Evolutionary conservation across 2,329 filamentous ascomycete genomes (phyloP).

Genomic region (Aurifilum marmelostoma): DNA sequence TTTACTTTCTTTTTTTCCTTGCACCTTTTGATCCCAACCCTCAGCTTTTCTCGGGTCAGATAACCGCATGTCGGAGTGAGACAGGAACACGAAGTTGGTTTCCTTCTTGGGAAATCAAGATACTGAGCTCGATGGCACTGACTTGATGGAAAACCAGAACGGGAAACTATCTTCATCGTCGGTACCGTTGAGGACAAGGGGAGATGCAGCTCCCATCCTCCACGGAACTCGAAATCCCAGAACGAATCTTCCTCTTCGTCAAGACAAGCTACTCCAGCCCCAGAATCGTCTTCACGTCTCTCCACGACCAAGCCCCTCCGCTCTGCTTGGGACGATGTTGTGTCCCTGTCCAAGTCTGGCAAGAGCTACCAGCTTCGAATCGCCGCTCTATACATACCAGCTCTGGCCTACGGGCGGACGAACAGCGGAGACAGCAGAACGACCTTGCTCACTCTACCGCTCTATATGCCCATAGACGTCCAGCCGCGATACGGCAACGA

Average conservation of each 20-base stretch:
- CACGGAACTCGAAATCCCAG: slow-evolving; percentile 47
- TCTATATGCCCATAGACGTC: slow-evolving; percentile 44
- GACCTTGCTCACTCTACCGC: slow-evolving; percentile 42
- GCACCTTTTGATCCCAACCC: background rate
- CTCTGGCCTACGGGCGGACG: slow-evolving; percentile 41
- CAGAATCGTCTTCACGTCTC: slow-evolving; percentile 37
- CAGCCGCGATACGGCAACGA: slow-evolving; percentile 40
- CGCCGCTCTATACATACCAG: slow-evolving; percentile 48
- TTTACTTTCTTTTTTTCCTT: background rate
- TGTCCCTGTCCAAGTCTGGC: slow-evolving; percentile 45
- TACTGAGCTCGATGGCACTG: background rate
- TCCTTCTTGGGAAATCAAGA: too few species aligned
- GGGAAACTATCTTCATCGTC: slow-evolving; percentile 66
- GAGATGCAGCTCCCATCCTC: slow-evolving; percentile 60
- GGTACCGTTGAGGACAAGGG: slow-evolving; percentile 59
- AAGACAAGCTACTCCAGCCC: slow-evolving; percentile 29
- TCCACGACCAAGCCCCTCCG: slow-evolving; percentile 46
- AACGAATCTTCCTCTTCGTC: slow-evolving; percentile 35
- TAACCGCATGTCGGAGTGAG: background rate
- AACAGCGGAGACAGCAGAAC: slow-evolving; percentile 34
- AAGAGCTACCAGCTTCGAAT: slow-evolving; percentile 46
- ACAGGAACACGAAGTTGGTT: background rate
- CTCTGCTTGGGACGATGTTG: slow-evolving; percentile 55
- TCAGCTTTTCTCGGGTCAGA: background rate
- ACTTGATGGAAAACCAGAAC: slow-evolving; percentile 10